phyloP scores from a whole-genome alignment of 768 basidiomycete species.

The Auricularia auricula-judae region DNA sequence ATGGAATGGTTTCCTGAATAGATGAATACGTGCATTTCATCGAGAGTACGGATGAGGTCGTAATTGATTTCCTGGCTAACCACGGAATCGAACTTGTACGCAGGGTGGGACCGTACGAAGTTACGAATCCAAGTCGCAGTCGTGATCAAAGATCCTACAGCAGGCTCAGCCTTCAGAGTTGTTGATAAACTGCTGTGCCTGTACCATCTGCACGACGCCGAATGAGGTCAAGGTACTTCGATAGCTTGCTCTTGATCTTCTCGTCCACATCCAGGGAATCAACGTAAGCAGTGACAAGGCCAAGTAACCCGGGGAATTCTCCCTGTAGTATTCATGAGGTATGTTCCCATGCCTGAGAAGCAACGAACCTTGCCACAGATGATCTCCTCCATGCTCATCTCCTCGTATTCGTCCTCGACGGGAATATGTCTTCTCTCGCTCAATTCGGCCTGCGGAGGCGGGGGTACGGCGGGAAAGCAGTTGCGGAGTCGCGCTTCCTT shows the following conservation, averaged over 20 bases:
- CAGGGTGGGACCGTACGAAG: conserved; percentile 83
- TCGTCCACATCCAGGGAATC: conserved; percentile 72
- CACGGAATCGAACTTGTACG: conserved; percentile 88
- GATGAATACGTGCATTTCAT: conserved; percentile 66
- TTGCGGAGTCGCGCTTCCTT: conserved; percentile 63
- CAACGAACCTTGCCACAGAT: conserved; percentile 76
- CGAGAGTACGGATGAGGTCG: conserved; percentile 79
- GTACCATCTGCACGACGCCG: conserved; percentile 69
- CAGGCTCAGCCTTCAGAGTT: background rate
- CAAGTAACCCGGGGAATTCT: conserved; percentile 69
- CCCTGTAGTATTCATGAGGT: conserved; percentile 28
- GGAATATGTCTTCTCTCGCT: conserved; percentile 21
- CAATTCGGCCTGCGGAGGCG: conserved; percentile 32
- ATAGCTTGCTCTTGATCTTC: conserved; percentile 47
- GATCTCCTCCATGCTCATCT: conserved; percentile 87
- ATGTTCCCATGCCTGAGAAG: background rate
- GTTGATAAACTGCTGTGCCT: conserved; percentile 13
- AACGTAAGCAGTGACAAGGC: conserved; percentile 73
- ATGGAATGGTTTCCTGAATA: conserved; percentile 1
- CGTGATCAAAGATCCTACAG: conserved; percentile 64
- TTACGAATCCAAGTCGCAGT: conserved; percentile 89
- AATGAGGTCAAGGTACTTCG: conserved; percentile 72
- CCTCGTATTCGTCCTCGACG: conserved; percentile 77
- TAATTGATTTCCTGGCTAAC: conserved; percentile 89
- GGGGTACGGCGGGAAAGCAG: conserved; percentile 56